Evolutionary conservation across 441 rosid species (phyloP).

Genomic region (Erysimum cheiri): DNA sequence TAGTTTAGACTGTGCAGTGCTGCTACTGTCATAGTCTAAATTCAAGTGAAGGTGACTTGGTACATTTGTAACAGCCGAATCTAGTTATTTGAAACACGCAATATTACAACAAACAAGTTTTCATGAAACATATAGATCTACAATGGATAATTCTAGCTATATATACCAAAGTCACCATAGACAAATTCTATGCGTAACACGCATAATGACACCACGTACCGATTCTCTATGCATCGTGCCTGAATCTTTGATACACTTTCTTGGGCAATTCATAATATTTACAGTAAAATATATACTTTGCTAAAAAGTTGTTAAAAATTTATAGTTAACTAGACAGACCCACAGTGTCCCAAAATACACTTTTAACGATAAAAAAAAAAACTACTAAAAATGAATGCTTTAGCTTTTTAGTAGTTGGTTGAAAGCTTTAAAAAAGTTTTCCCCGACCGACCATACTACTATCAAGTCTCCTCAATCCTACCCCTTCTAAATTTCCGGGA

Average conservation of each 20-base stretch:
- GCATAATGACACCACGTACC: too few relatives aligned
- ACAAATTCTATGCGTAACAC: too few relatives aligned
- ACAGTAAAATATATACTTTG: too few relatives aligned
- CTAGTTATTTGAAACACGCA: too few relatives aligned
- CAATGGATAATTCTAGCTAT: too few relatives aligned
- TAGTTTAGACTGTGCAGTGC: not conserved
- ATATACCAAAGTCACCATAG: too few relatives aligned
- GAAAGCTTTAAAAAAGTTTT: not conserved
- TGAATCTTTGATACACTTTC: not conserved
- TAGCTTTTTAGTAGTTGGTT: not conserved
- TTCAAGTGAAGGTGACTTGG: not conserved
- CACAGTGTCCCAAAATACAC: slow-evolving; percentile 4
- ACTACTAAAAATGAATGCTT: slow-evolving; percentile 17
- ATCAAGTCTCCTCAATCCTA: slow-evolving; percentile 28
- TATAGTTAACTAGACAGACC: not conserved
- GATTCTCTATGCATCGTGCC: too few relatives aligned
- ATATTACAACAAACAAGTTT: too few relatives aligned
- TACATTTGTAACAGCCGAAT: too few relatives aligned
- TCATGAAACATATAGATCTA: too few relatives aligned
- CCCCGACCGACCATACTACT: slow-evolving; percentile 29
- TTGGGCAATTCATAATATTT: too few relatives aligned
- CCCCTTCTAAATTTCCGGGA: not conserved
- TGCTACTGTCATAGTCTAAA: not conserved
- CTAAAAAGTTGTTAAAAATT: not conserved
- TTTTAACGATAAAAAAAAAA: not conserved